Evolutionary conservation across 768 basidiomycete genomes (phyloP).

Genomic region (Nidularia pulvinata): DNA sequence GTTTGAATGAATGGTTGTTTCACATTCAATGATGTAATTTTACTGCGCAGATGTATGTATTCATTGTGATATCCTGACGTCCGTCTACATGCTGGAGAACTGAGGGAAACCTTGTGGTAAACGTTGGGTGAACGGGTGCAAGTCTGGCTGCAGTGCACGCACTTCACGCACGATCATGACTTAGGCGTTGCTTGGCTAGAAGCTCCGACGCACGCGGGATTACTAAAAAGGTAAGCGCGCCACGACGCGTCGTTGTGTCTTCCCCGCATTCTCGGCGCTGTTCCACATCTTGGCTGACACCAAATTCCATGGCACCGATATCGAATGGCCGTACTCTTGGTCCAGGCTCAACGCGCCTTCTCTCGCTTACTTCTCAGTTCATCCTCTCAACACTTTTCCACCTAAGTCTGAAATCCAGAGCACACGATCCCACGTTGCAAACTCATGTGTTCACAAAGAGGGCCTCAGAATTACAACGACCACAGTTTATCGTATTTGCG

Average conservation of each 20-base stretch:
- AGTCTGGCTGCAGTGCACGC: too few species aligned
- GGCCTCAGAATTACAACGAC: constrained; percentile 20
- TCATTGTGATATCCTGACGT: too few species aligned
- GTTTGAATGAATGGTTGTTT: neutral
- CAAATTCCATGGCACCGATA: neutral
- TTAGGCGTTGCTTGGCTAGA: too few species aligned
- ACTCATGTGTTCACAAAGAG: constrained; percentile 16
- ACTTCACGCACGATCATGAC: too few species aligned
- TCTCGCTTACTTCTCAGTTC: neutral
- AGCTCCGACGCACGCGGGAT: too few species aligned
- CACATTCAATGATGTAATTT: too few species aligned
- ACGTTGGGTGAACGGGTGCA: too few species aligned
- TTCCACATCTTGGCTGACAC: too few species aligned
- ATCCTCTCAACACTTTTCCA: neutral
- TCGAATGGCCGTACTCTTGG: neutral
- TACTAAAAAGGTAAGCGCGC: neutral
- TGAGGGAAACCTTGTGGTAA: too few species aligned
- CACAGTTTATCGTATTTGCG: constrained; percentile 35
- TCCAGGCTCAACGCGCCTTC: neutral
- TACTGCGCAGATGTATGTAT: too few species aligned
- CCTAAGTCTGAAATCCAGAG: neutral
- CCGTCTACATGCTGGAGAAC: too few species aligned
- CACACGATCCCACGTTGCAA: neutral
- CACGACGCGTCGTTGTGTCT: neutral
- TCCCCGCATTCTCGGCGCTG: too few species aligned